Conservation (phyloP, 495 filamentous ascomycete genomes). For the Neurospora sp. region DNA sequence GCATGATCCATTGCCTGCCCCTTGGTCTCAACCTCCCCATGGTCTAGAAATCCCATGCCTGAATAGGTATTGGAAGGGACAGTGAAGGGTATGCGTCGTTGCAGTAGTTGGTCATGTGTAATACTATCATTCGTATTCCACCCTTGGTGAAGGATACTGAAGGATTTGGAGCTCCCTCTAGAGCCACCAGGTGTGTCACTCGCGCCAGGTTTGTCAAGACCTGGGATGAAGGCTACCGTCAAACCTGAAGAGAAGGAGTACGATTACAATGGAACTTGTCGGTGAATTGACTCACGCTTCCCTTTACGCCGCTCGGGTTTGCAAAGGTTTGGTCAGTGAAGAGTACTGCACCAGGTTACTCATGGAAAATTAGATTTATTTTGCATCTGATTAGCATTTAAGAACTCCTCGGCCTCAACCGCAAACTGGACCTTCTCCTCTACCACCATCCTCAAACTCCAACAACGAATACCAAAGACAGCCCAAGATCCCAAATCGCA, state of each 20-base stretch:
- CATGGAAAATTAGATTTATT: neutral
- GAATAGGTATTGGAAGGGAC: neutral
- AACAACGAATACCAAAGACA: too few species aligned
- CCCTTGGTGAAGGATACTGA: neutral
- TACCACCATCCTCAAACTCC: too few species aligned
- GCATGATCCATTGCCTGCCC: neutral
- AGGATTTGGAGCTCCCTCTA: neutral
- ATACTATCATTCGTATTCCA: neutral
- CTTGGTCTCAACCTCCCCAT: neutral
- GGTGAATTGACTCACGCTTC: neutral
- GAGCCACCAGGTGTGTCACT: neutral
- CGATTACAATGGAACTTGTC: neutral
- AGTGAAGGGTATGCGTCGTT: neutral
- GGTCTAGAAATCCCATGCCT: neutral
- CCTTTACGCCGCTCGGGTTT: neutral
- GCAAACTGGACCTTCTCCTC: neutral
- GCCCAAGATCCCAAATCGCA: too few species aligned
- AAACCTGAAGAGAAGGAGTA: neutral
- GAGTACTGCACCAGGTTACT: too few species aligned
- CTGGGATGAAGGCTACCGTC: neutral
- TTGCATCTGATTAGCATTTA: neutral
- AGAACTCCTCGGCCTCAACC: neutral
- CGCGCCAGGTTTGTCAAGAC: neutral
- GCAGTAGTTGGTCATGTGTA: neutral
- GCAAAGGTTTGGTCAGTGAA: neutral